A percentile compares a stretch with the other conserved stretches of the same genome.
phyloP scores from a whole-genome alignment of 2,329 filamentous ascomycete genomes.

The Aspergillus luchuensis region DNA sequence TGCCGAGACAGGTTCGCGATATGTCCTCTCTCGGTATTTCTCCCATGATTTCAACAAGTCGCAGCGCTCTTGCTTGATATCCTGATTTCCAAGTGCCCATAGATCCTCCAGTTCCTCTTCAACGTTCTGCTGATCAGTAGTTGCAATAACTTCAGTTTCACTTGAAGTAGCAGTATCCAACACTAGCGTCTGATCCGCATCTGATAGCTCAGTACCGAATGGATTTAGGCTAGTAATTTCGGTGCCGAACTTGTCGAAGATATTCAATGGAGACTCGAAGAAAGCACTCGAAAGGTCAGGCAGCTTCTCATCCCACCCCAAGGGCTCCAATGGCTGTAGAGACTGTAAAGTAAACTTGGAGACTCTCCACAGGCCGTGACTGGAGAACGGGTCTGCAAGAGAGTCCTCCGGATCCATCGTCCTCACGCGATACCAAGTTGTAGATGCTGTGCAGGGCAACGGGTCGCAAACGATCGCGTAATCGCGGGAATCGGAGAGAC shows the following conservation, averaged over 20 bases:
- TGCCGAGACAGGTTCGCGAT: conserved; percentile 37
- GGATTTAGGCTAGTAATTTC: conserved; percentile 38
- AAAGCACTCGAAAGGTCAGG: conserved; percentile 30
- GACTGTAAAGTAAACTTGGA: conserved; percentile 42
- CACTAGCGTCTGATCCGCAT: conserved; percentile 22
- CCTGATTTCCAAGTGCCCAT: conserved; percentile 37
- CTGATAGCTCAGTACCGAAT: conserved; percentile 30
- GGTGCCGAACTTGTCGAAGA: conserved; percentile 28
- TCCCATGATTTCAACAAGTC: conserved; percentile 45
- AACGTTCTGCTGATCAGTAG: conserved; percentile 23
- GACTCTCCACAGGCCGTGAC: conserved; percentile 41
- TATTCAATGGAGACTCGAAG: conserved; percentile 26
- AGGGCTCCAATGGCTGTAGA: conserved; percentile 39
- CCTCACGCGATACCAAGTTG: background rate
- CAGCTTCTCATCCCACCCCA: conserved; percentile 37
- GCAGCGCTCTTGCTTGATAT: conserved; percentile 15
- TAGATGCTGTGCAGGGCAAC: too few species aligned
- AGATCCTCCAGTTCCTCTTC: conserved; percentile 29
- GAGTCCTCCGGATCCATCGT: conserved; percentile 32
- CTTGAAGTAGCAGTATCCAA: conserved; percentile 24
- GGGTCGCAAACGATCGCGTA: too few species aligned
- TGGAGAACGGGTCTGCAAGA: conserved; percentile 37
- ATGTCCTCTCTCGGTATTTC: conserved; percentile 36
- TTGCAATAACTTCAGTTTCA: conserved; percentile 24
- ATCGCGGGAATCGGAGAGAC: too few species aligned